phyloP scores from a whole-genome alignment of 2,329 filamentous ascomycete genomes.

The Penicillium verrucosum region DNA sequence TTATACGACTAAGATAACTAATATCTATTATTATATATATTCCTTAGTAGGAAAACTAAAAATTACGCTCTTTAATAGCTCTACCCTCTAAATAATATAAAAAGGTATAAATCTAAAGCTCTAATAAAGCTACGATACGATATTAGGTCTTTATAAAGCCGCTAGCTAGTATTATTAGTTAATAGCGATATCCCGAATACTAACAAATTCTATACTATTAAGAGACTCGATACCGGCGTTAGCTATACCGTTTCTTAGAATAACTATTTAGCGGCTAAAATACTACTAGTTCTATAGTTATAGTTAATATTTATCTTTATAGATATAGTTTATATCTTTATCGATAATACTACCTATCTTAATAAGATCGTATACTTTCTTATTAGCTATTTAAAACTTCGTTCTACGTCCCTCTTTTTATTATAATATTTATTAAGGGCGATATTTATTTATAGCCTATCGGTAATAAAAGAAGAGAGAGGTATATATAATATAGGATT shows the following conservation, averaged over 20 bases:
- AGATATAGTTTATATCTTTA: constrained; percentile 24
- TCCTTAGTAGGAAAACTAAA: constrained; percentile 9
- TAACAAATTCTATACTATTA: neutral
- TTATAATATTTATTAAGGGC: neutral
- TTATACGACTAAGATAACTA: neutral
- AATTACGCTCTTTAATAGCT: constrained; percentile 8
- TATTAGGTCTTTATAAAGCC: constrained; percentile 1
- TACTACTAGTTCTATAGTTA: constrained; percentile 7
- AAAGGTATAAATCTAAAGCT: constrained; percentile 5
- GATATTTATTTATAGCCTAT: neutral
- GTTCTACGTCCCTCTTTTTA: neutral
- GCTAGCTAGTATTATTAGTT: neutral
- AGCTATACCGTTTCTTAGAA: constrained; percentile 1
- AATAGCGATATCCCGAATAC: neutral
- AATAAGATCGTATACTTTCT: constrained; percentile 12
- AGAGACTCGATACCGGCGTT: neutral
- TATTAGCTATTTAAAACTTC: neutral
- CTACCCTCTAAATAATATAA: constrained; percentile 16
- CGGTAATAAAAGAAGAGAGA: neutral
- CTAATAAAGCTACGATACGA: constrained; percentile 6
- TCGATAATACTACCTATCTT: constrained; percentile 10
- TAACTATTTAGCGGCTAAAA: neutral
- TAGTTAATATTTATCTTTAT: constrained; percentile 22
- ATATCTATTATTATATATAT: constrained; percentile 12
- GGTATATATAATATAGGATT: neutral